These are phyloP conservation scores for Geranium rotundifolium DNA, from an alignment of 345 rosid species.

Conservation along the genomic window DNA sequence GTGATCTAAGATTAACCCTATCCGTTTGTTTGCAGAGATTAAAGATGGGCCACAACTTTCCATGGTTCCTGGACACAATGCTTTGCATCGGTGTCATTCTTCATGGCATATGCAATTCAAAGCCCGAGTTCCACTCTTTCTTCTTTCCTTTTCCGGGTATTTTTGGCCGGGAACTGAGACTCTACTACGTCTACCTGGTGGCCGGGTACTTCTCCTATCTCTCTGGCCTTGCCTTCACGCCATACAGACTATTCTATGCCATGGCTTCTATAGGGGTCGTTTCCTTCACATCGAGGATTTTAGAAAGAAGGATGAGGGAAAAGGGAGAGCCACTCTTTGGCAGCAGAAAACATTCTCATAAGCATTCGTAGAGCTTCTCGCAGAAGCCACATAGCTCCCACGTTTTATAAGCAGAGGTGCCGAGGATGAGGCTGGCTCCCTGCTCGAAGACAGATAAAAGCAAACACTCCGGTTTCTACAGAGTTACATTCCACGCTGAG, in stretches of 20 bases:
- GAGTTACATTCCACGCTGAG: too few species aligned
- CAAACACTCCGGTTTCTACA: too few species aligned
- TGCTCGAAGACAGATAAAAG: too few species aligned
- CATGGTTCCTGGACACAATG: conserved; percentile 68
- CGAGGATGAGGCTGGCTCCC: too few species aligned
- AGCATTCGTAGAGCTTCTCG: conserved; percentile 30
- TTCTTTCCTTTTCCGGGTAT: conserved; percentile 35
- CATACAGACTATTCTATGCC: conserved; percentile 67
- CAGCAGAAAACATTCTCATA: conserved; percentile 66
- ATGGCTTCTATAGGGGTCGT: conserved; percentile 59
- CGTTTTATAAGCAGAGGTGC: neutral
- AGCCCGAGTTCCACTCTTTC: conserved; percentile 45
- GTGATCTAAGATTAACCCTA: too few species aligned
- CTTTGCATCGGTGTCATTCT: conserved; percentile 61
- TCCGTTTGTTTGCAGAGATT: conserved; percentile 51
- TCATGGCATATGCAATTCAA: conserved; percentile 47
- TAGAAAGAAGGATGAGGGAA: conserved; percentile 39
- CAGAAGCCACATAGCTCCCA: neutral
- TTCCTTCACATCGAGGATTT: conserved; percentile 35
- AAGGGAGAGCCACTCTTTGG: conserved; percentile 40
- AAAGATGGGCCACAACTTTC: conserved; percentile 63
- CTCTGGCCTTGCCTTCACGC: conserved; percentile 63
- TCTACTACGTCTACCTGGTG: conserved; percentile 38
- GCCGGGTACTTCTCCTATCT: conserved; percentile 67
- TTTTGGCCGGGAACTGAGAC: conserved; percentile 31